Base-by-base conservation (phyloP, 805 yeast species). In the Schwanniomyces yamadae region DNA sequence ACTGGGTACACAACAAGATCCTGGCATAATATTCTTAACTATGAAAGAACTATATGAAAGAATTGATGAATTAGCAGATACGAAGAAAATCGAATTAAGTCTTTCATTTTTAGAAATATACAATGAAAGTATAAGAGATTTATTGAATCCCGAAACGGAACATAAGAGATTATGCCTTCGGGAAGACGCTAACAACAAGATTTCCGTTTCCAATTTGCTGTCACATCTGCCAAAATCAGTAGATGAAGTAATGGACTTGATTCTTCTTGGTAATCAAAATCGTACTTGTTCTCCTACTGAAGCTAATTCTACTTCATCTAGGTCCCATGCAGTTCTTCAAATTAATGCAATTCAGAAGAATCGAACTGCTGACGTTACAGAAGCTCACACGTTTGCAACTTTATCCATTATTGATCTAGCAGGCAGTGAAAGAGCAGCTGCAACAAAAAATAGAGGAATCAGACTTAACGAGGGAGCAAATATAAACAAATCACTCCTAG, bases 251-350 rank as follows among this genome's bases (percentile, higher is more conserved):
- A 82, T 86, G 89, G 86, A 85, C 28, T 63, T 89, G 56, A 82
- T 88, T 4, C 54, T 81, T 5, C 47, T 55, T 10, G 96, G 96
- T 0, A 89, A 88, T 52, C 60, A 60, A 29, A 83, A 84, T 57
- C 66, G 98, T 49, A 84, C 95, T 0, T 77, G 82, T 10, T 85
- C 93, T 0, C 84, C 96, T 0, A 91, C 98, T 0, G 91, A 82
- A 45, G 96, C 97, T 1, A 91, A 91, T 55, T 82, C 85, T 6
- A 81, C 91, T 0, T 86, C 95, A 1, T 88, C 96, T 0, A 71
- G 98, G 44, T 89, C 97, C 0, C 98, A 91, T 58, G 96, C 97
- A 0, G 95, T 91, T 2, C 68, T 91, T 18, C 96, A 89, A 49
- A 78, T 91, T 23, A 80, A 82, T 50, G 76, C 91, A 6, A 57